Evolutionary conservation across 2,329 filamentous ascomycete genomes (phyloP), one percentile per base, ranked within the genome.

Genomic region (Pseudopithomyces maydicus): DNA sequence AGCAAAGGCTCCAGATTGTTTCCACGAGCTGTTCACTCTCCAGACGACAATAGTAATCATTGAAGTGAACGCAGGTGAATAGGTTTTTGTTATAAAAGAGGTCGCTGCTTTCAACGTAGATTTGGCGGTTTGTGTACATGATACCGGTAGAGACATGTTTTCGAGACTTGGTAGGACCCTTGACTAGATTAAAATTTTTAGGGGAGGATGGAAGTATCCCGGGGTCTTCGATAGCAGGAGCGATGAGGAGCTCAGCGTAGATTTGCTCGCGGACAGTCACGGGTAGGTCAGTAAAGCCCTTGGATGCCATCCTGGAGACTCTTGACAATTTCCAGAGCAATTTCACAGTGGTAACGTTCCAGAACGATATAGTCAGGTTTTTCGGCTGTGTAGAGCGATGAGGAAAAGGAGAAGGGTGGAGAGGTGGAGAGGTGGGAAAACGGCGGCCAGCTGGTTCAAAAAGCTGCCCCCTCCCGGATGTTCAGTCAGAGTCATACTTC

Each of bases 41-140:
- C 17, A 15, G 10, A 2, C 15, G 36, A 22, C 14, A 15, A 12
- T 11, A 10, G 11, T 35, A 20, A 7, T 29, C 22, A 32, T 59
- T 55, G 4, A 41, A 35, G n/a, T 19, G 11, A 36, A 63, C 33
- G 17, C 50, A 19, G 12, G 48, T 52, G 36, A 63, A 58, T 11
- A 63, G 50, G 15, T 63, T 63, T 20, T 45, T 56, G 1, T 52
- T 17, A 32, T 63, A 60, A 44, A 60, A 48, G 3, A 58, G 32
- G 17, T 58, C 35, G 55, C 52, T 56, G 26, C 55, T 58, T 41
- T 63, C 60, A 7, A 49, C 47, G 43, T 60, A 51, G n/a, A 63
- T 49, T 35, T 58, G 55, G 26, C 51, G 54, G 46, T 56, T 63
- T 22, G 52, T 49, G 53, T 63, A 58, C 10, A 63, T 26, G n/a